These are phyloP conservation scores for Hippophae rhamnoides DNA, from an alignment of 306 rosid species.

Conservation along the genomic window DNA sequence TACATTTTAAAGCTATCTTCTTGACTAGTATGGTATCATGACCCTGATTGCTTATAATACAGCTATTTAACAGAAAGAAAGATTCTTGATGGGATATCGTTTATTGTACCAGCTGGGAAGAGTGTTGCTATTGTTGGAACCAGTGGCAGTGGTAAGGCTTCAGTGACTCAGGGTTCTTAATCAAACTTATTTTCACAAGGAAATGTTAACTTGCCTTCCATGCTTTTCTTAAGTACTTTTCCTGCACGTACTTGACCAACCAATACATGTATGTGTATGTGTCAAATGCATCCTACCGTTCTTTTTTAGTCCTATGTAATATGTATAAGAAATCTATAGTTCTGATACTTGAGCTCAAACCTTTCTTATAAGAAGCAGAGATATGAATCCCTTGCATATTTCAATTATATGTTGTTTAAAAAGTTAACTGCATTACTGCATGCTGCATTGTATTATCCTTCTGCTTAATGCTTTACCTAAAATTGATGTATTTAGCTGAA, in stretches of 20 bases:
- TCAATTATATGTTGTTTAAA: background rate
- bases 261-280: too few species aligned
- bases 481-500: constrained; percentile 26
- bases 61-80: constrained; percentile 80
- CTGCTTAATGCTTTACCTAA: constrained; percentile 6
- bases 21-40: background rate
- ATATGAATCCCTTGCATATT: background rate
- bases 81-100: constrained; percentile 90
- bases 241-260: too few species aligned
- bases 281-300: too few species aligned
- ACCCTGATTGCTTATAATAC: constrained; percentile 13
- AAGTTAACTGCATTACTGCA: background rate
- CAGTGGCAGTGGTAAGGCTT: constrained; percentile 92
- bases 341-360: too few species aligned
- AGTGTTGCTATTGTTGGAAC: constrained; percentile 99
- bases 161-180: constrained; percentile 9
- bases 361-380: background rate
- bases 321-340: too few species aligned
- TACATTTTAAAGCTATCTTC: background rate
- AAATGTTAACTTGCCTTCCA: too few species aligned
- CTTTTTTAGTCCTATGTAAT: background rate
- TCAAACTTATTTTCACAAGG: background rate
- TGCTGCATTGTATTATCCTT: background rate
- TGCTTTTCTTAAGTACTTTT: too few species aligned
- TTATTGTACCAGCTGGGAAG: constrained; percentile 84